phyloP scores from a whole-genome alignment of 768 basidiomycete species.

The Suillus ampliporus region DNA sequence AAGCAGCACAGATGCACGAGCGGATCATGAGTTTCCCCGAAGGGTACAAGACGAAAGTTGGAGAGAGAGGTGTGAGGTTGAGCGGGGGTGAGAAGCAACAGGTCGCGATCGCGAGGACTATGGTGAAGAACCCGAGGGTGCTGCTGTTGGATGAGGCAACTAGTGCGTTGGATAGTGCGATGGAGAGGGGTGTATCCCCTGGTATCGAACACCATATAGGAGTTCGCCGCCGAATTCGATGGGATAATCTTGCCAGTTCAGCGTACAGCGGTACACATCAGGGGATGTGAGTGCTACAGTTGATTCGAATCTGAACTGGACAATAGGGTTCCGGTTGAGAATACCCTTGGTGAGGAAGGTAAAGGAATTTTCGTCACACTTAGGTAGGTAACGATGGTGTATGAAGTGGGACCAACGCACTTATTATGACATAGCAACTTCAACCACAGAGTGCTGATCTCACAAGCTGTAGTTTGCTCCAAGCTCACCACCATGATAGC shows the following conservation, averaged over 20 bases:
- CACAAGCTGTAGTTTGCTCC: constrained; percentile 84
- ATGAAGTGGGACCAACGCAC: background rate
- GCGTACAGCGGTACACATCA: too few relatives aligned
- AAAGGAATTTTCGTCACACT: constrained; percentile 68
- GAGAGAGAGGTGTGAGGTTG: constrained; percentile 86
- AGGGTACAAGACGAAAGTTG: constrained; percentile 84
- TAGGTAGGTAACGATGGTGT: constrained; percentile 38
- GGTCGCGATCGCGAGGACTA: constrained; percentile 85
- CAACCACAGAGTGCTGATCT: constrained; percentile 89
- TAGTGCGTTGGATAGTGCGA: constrained; percentile 87
- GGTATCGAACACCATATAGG: too few relatives aligned
- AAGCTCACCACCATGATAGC: constrained; percentile 93
- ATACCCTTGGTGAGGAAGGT: constrained; percentile 72
- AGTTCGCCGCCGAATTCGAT: too few relatives aligned
- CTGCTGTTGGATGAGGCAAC: constrained; percentile 79
- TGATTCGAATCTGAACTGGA: too few relatives aligned
- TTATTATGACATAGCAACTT: constrained; percentile 66
- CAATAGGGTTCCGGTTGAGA: constrained; percentile 84
- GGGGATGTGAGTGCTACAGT: too few relatives aligned
- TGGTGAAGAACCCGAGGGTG: constrained; percentile 86
- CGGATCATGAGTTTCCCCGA: constrained; percentile 85
- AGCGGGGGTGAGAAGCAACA: constrained; percentile 92
- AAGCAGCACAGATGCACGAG: constrained; percentile 88
- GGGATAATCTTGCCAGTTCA: too few relatives aligned
- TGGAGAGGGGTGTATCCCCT: constrained; percentile 91